These are phyloP conservation scores for Fraxinus sp. DNA, from an alignment of 305 asterid genomes.

Conservation along the genomic window DNA sequence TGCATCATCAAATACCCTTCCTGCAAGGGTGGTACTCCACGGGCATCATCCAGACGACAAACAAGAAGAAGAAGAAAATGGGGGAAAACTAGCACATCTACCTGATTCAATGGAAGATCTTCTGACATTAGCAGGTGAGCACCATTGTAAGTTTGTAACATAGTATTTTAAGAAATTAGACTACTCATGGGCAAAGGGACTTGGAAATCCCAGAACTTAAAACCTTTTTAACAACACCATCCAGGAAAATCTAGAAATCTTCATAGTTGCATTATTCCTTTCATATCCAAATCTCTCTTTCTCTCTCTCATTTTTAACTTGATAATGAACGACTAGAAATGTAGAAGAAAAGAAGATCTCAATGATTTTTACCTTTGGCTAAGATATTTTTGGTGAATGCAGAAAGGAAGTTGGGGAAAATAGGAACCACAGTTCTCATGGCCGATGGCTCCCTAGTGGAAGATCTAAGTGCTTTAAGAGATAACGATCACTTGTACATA, in stretches of 20 bases:
- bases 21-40: constrained; percentile 73
- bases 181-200: neutral
- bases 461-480: constrained; percentile 66
- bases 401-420: constrained; percentile 69
- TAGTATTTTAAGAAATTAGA: neutral
- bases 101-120: constrained; percentile 73
- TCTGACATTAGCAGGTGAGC: constrained; percentile 71
- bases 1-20: constrained; percentile 34
- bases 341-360: neutral
- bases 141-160: neutral
- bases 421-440: constrained; percentile 63
- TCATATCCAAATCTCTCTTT: neutral
- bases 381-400: constrained; percentile 33
- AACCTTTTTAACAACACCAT: neutral
- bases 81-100: constrained; percentile 79
- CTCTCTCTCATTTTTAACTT: constrained; percentile 6
- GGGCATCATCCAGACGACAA: constrained; percentile 77
- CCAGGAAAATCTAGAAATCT: neutral
- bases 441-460: constrained; percentile 71
- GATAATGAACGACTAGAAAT: constrained; percentile 16
- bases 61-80: constrained; percentile 44
- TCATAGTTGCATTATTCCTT: constrained; percentile 14
- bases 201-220: constrained; percentile 8
- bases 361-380: constrained; percentile 10
- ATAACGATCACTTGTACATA: constrained; percentile 81